Conservation (phyloP, 2,329 filamentous ascomycete genomes). For the Monascus ruber region DNA sequence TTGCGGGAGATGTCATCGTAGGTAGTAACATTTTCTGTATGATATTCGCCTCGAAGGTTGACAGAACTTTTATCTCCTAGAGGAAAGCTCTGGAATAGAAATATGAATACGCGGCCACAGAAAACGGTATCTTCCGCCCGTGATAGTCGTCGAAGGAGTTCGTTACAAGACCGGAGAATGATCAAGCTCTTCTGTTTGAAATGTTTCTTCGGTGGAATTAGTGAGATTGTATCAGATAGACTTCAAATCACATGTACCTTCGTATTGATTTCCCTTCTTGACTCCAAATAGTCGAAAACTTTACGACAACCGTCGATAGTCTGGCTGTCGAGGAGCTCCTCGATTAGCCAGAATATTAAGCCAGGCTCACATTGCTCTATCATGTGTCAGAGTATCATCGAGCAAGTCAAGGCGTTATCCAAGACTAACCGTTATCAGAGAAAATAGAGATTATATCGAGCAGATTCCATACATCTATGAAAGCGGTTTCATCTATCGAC, state of each 20-base stretch:
- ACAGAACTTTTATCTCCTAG: slow-evolving; percentile 95
- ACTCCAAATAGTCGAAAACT: slow-evolving; percentile 92
- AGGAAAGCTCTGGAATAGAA: slow-evolving; percentile 95
- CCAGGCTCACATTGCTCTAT: slow-evolving; percentile 57
- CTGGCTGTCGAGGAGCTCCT: slow-evolving; percentile 92
- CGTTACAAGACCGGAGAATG: slow-evolving; percentile 89
- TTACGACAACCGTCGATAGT: slow-evolving; percentile 83
- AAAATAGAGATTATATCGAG: slow-evolving; percentile 84
- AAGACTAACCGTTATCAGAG: slow-evolving; percentile 62
- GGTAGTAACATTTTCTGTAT: slow-evolving; percentile 83
- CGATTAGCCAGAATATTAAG: slow-evolving; percentile 78
- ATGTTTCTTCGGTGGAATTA: slow-evolving; percentile 39
- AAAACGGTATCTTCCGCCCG: slow-evolving; percentile 94
- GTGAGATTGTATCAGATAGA: slow-evolving; percentile 2
- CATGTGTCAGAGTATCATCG: slow-evolving; percentile 10
- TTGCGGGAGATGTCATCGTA: slow-evolving; percentile 52
- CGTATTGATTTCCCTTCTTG: slow-evolving; percentile 76
- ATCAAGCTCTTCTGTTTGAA: slow-evolving; percentile 77
- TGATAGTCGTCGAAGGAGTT: slow-evolving; percentile 84
- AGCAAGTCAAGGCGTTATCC: background rate
- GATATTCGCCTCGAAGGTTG: slow-evolving; percentile 90
- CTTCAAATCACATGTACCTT: slow-evolving; percentile 41
- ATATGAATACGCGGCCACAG: slow-evolving; percentile 95
- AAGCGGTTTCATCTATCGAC: slow-evolving; percentile 63
- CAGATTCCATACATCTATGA: slow-evolving; percentile 83